phyloP scores from a whole-genome alignment of 208 protist species.

The Angomonas desouzai region DNA sequence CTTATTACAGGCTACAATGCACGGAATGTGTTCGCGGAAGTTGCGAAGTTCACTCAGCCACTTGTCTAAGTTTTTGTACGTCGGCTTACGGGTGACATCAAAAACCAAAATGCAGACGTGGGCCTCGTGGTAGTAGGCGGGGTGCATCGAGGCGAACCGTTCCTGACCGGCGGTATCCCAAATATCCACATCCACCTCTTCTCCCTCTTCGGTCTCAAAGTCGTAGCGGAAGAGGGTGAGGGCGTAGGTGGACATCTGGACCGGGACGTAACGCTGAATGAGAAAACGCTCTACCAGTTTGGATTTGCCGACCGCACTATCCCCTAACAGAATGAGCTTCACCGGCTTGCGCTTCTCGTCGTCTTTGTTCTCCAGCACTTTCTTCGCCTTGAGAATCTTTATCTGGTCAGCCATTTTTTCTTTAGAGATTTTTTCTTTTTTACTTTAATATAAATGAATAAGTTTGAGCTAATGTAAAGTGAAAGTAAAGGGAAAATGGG shows the following conservation, averaged over 20 bases:
- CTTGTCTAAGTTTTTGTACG: conserved; percentile 94
- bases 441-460: background rate
- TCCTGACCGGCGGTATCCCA: conserved; percentile 94
- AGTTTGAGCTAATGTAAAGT: background rate
- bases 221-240: conserved; percentile 92
- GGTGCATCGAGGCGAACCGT: conserved; percentile 91
- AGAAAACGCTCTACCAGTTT: conserved; percentile 95
- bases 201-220: conserved; percentile 61
- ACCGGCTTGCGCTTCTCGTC: conserved; percentile 75
- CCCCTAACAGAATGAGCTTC: conserved; percentile 94
- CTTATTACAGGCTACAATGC: conserved; percentile 94
- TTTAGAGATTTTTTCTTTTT: background rate
- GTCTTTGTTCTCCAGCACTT: conserved; percentile 67
- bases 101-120: conserved; percentile 94
- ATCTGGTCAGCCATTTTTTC: conserved; percentile 10
- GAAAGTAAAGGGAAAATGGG: conserved; percentile 12
- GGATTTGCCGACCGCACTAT: conserved; percentile 95
- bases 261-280: conserved; percentile 90
- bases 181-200: conserved; percentile 83
- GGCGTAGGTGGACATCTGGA: conserved; percentile 94
- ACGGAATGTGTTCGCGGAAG: conserved; percentile 91
- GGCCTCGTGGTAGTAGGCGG: conserved; percentile 94
- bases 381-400: conserved; percentile 60
- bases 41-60: conserved; percentile 92
- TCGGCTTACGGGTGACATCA: conserved; percentile 93